Percentiles rank a stretch among this genome's conserved stretches.
Evolutionary conservation across 2,329 filamentous ascomycete genomes (phyloP).

Genomic region (Calonectria crousiana): DNA sequence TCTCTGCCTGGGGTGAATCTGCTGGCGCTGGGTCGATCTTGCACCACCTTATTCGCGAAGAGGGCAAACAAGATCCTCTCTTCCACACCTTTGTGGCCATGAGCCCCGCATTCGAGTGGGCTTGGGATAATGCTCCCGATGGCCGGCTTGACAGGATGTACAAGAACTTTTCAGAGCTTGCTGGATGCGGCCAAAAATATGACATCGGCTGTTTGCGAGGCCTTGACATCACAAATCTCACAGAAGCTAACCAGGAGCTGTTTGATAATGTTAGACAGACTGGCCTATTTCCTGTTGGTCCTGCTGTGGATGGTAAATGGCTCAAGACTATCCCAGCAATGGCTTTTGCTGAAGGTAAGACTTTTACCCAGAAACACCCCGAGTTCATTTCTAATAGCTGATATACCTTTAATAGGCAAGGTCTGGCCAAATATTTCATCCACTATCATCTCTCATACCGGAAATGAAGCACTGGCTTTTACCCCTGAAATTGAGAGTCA

Average conservation of each 20-base stretch:
- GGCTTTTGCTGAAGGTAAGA: conserved; percentile 19
- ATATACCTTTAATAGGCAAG: neutral
- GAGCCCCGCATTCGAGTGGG: conserved; percentile 30
- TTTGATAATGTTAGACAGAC: conserved; percentile 20
- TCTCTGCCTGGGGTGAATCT: conserved; percentile 64
- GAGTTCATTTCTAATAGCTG: neutral
- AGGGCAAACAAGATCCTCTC: conserved; percentile 56
- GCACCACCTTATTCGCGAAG: conserved; percentile 61
- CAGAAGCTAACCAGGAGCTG: conserved; percentile 21
- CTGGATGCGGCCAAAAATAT: conserved; percentile 8
- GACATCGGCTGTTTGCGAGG: conserved; percentile 25
- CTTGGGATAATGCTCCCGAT: conserved; percentile 28
- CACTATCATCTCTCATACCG: conserved; percentile 17
- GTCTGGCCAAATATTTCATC: neutral
- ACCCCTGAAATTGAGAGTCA: neutral
- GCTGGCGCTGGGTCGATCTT: conserved; percentile 64
- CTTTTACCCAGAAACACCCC: neutral
- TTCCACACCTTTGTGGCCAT: conserved; percentile 45
- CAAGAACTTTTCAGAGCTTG: conserved; percentile 13
- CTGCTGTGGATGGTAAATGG: conserved; percentile 28
- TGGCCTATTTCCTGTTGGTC: conserved; percentile 32
- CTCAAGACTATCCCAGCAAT: conserved; percentile 21
- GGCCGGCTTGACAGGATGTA: conserved; percentile 26
- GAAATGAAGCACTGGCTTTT: neutral
- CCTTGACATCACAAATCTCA: neutral